These are phyloP conservation scores for Fabrea salina DNA, from an alignment of 169 alveolate species.

Conservation along the genomic window DNA sequence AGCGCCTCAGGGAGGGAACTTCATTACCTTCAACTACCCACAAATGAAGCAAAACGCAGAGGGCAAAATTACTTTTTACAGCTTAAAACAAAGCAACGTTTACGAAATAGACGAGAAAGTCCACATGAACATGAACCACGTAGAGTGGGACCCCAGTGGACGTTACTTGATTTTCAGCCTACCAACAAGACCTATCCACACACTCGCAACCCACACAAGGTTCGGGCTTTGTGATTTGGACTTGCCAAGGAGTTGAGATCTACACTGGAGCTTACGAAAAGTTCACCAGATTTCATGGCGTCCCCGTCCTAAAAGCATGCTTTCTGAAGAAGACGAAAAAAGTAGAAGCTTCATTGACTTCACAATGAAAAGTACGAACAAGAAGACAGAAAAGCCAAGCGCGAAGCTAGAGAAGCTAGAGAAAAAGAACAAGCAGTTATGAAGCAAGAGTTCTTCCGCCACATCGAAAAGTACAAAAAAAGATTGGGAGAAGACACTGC, in stretches of 20 bases:
- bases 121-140: not conserved
- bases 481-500: not conserved
- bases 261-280: not conserved
- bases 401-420: not conserved
- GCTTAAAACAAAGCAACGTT: not conserved
- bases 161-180: not conserved
- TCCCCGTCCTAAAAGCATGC: slow-evolving; percentile 11
- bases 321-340: not conserved
- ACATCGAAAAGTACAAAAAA: not conserved
- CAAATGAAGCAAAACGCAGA: not conserved
- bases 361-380: not conserved
- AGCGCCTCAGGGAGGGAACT: slow-evolving; percentile 23
- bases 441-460: slow-evolving; percentile 9
- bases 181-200: not conserved
- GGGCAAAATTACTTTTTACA: not conserved
- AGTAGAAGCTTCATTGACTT: not conserved
- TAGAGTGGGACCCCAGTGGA: slow-evolving; percentile 34
- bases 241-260: not conserved
- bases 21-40: not conserved
- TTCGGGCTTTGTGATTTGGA: slow-evolving; percentile 2
- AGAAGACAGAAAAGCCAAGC: not conserved
- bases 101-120: not conserved
- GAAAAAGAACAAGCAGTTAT: not conserved
- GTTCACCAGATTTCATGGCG: slow-evolving; percentile 26
- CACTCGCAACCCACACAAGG: not conserved